Base-by-base conservation (phyloP, 2,329 filamentous ascomycete genomes). In the Penicillium sp. region DNA sequence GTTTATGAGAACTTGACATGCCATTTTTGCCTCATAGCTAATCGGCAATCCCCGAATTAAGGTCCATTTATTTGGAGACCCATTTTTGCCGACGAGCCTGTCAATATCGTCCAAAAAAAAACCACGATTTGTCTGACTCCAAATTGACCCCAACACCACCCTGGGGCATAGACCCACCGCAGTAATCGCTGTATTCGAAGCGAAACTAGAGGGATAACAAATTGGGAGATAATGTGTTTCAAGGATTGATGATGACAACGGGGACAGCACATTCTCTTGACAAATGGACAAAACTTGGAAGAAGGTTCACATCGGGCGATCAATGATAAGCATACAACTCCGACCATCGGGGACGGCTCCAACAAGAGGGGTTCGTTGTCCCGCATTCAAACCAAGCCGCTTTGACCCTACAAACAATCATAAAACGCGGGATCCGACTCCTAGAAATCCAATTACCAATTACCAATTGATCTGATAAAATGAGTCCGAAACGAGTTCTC, bases 401-500 rank as follows among this genome's bases (percentile, higher is more conserved):
- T n/a, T 42, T 18, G 18, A 6, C 13, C 10, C 5, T 56, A 51
- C 36, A 60, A 55, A 45, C 7, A 4, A 18, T 11, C 8, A 8
- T 3, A 14, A 23, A n/a, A 13, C 28, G 5, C 21, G 14, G 14
- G 3, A 5, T 33, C 18, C 43, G 24, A 21, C 14, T 26, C 13
- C 6, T 33, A n/a, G 45, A 18, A 18, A 34, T 23, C 24, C 6
- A 24, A 28, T 29, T 24, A 16, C 31, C 8, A 33, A 28, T 29
- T 24, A 16, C 31, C 8, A 33, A 36, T 39, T 18, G 7, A 40
- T 23, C 16, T 28, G 11, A 34, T 44, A 57, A 14, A 48, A 64
- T 65, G 61, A 55, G 44, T n/a, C 63, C 61, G 5, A 69, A 67
- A 28, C 54, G 66, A 48, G 65, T 67, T 37, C 63, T 70, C 3